Evolutionary conservation across 768 basidiomycete species (phyloP).

Genomic region (Favolaschia claudopus): DNA sequence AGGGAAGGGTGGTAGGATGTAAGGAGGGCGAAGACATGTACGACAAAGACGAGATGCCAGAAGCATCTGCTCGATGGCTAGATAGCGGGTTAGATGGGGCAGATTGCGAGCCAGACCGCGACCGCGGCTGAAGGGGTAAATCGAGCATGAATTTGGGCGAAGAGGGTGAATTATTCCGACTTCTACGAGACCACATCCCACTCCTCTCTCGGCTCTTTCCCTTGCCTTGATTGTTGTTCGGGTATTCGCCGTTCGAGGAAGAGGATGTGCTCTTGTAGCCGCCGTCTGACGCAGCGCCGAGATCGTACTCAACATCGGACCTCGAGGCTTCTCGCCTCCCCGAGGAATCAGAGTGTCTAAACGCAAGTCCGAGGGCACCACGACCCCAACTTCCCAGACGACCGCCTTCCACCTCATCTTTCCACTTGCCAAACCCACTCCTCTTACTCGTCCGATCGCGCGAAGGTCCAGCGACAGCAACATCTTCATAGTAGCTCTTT

Average conservation of each 20-base stretch:
- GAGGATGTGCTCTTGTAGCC: conserved; percentile 36
- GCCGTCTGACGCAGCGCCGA: conserved; percentile 32
- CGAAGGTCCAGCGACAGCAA: conserved; percentile 18
- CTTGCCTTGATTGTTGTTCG: conserved; percentile 38
- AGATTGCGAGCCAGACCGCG: conserved; percentile 24
- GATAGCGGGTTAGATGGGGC: conserved; percentile 11
- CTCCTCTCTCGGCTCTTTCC: conserved; percentile 47
- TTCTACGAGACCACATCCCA: conserved; percentile 44
- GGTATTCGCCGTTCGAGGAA: conserved; percentile 33
- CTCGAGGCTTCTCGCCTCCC: conserved; percentile 28
- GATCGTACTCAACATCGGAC: conserved; percentile 30
- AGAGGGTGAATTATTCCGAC: conserved; percentile 16
- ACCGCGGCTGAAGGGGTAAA: conserved; percentile 38
- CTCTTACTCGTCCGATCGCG: conserved; percentile 37
- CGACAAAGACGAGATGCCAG: conserved; percentile 30
- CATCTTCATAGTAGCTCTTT: conserved; percentile 7
- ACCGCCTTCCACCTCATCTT: conserved; percentile 46
- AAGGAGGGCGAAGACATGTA: conserved; percentile 33
- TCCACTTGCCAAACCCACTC: conserved; percentile 54
- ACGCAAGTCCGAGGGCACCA: conserved; percentile 44
- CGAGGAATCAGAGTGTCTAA: conserved; percentile 47
- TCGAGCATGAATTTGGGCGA: conserved; percentile 39
- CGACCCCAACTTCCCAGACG: conserved; percentile 37
- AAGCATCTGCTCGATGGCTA: conserved; percentile 10
- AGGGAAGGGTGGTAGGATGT: conserved; percentile 16